These are phyloP conservation scores for Akanthomyces lecanii DNA, from an alignment of 2,329 filamentous ascomycete genomes.

Conservation along the genomic window DNA sequence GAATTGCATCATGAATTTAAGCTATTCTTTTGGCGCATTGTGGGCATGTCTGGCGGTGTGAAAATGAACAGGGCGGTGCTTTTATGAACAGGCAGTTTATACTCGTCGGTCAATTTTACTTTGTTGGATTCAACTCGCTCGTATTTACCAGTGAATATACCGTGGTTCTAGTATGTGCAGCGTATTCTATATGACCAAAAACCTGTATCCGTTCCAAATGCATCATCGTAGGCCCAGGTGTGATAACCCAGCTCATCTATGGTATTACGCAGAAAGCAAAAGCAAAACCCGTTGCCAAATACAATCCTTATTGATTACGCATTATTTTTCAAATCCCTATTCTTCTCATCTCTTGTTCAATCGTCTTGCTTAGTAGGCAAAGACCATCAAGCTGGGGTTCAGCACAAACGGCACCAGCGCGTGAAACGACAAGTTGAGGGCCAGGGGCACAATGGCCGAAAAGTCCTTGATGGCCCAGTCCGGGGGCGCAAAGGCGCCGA, in stretches of 20 bases:
- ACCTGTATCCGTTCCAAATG: not conserved
- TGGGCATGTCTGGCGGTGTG: conserved; percentile 1
- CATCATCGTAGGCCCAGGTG: not conserved
- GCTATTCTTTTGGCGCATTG: not conserved
- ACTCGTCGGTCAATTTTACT: not conserved
- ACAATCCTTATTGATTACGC: not conserved
- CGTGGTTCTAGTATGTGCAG: not conserved
- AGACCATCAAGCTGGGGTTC: conserved; percentile 56
- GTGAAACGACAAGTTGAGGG: conserved; percentile 47
- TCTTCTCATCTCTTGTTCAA: not conserved
- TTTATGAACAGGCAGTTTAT: conserved; percentile 5
- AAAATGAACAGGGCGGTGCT: not conserved
- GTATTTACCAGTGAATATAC: not conserved
- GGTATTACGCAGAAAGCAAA: not conserved
- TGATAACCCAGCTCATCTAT: not conserved
- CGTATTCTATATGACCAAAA: not conserved
- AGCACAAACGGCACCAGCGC: conserved; percentile 56
- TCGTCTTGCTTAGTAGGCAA: conserved; percentile 11
- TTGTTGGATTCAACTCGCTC: not conserved
- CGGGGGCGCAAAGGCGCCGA: conserved; percentile 43
- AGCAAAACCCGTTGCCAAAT: not conserved
- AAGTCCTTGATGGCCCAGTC: conserved; percentile 56
- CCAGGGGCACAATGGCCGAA: conserved; percentile 57
- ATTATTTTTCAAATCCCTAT: not conserved
- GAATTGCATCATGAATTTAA: not conserved